Evolutionary conservation across 768 basidiomycete genomes (phyloP), one percentile per base, ranked within the genome.

Genomic region (Tricholoma furcatifolium): DNA sequence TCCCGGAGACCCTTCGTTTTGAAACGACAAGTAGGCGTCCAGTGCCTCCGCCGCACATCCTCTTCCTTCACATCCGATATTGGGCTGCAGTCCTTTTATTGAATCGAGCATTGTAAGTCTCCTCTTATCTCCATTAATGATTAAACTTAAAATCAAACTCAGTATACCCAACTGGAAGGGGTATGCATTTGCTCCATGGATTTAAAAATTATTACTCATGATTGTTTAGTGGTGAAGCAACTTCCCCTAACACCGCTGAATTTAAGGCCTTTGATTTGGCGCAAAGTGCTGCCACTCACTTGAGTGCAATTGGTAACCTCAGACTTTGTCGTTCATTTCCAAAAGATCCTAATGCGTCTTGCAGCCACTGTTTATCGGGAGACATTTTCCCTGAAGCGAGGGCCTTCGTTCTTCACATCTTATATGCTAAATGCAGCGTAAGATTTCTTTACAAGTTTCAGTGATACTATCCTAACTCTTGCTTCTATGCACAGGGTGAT

Each of bases 161-260:
- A 89, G 88, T 60, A 83, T 90, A 65, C 87, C 88, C 2, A 85
- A 87, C 60, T 84, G 81, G 81, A 82, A 79, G 60, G 77, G 81
- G 88, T 87, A 67, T 58, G 72, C 52, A 46, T 54, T 23, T 51
- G 43, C 36, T 21, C 27, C 11, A 14, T 7, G 2, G 8, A 40
- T n/a, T 21, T 44, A 23, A 51, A 23, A 6, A 34, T 14, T 35
- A 51, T n/a, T 43, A 12, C 43, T 58, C 17, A 57, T 55, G 36
- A 40, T 47, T 46, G 54, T 21, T 39, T 60, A 79, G 81, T 45
- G 67, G 69, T 42, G 78, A 79, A 51, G 71, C 75, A 35, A 69
- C 71, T 30, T 64, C 73, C 12, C 72, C 74, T 54, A 76, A 76
- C 56, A 77, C 79, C 36, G 76, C 80, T 0, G 82, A 82, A 21